phyloP scores from a whole-genome alignment of 2,329 filamentous ascomycete genomes.

The Colletotrichum kahawae region DNA sequence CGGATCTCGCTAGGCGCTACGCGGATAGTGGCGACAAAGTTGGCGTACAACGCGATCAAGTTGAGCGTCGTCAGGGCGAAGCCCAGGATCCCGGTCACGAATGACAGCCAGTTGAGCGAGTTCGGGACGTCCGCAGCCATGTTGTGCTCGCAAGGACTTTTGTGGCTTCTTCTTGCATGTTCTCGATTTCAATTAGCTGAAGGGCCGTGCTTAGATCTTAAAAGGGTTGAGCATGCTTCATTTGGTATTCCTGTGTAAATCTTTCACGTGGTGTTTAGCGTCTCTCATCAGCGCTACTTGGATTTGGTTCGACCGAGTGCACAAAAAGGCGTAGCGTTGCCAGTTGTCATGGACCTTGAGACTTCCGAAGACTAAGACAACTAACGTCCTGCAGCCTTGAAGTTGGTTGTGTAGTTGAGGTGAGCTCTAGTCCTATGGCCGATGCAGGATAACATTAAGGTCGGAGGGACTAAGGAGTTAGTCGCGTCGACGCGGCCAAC shows the following conservation, averaged over 20 bases:
- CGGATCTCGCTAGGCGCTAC: constrained; percentile 3
- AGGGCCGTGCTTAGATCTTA: not conserved
- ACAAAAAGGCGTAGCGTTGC: not conserved
- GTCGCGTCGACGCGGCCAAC: not conserved
- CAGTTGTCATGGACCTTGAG: constrained; percentile 5
- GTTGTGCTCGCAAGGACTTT: not conserved
- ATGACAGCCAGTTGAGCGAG: constrained; percentile 17
- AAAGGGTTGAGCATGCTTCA: not conserved
- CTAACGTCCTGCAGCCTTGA: not conserved
- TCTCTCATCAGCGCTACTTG: not conserved
- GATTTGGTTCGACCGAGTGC: not conserved
- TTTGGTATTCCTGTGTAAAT: not conserved
- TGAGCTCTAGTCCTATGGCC: not conserved
- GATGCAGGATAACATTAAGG: not conserved
- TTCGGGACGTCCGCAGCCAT: constrained; percentile 15
- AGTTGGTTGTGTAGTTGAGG: not conserved
- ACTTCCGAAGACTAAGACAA: not conserved
- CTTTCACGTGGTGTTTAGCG: not conserved
- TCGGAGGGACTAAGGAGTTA: not conserved
- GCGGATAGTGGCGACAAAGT: constrained; percentile 10
- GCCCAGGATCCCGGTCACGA: constrained; percentile 15
- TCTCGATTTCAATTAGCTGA: not conserved
- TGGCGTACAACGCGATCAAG: constrained; percentile 14
- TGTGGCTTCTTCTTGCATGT: not conserved
- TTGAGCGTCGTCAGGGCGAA: constrained; percentile 15